Percentiles rank a stretch among this genome's conserved stretches.
These are phyloP conservation scores for Schizosaccharomyces osmophilus DNA, from an alignment of 805 yeast species.

Conservation along the genomic window DNA sequence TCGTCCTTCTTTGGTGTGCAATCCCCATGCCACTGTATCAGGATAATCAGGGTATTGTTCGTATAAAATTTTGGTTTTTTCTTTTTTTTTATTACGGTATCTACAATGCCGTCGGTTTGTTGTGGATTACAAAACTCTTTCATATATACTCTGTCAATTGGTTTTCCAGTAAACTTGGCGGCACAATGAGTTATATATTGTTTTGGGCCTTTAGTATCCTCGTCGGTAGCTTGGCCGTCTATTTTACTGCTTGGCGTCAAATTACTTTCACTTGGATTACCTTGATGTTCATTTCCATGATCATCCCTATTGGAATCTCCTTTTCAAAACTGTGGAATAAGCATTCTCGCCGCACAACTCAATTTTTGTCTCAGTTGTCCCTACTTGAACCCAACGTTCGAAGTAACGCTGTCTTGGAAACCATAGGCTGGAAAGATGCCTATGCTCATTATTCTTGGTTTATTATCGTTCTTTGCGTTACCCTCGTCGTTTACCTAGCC, in stretches of 20 bases:
- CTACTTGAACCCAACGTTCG: background rate
- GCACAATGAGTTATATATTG: background rate
- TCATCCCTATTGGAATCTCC: background rate
- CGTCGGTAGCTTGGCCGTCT: background rate
- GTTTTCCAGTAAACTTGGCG: slow-evolving; percentile 1
- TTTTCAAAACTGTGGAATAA: background rate
- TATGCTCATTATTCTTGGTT: slow-evolving; percentile 3
- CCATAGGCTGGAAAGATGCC: background rate
- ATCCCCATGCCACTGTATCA: background rate
- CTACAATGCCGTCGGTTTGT: slow-evolving; percentile 2
- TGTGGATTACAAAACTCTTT: slow-evolving; percentile 3
- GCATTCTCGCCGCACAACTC: background rate
- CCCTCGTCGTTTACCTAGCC: background rate
- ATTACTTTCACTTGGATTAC: slow-evolving; percentile 1
- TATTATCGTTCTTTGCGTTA: background rate
- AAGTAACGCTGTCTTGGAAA: background rate
- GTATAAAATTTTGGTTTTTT: slow-evolving; percentile 2
- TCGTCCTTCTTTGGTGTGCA: slow-evolving; percentile 1
- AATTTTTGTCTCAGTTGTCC: background rate
- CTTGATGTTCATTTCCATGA: slow-evolving; percentile 1
- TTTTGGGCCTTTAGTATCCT: background rate
- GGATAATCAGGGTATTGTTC: background rate
- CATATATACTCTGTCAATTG: slow-evolving; percentile 2
- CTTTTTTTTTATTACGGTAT: slow-evolving; percentile 2
- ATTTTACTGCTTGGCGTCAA: background rate